Evolutionary conservation across 352 stramenopile species (phyloP).

Genomic region (Phytopythium helicoides): DNA sequence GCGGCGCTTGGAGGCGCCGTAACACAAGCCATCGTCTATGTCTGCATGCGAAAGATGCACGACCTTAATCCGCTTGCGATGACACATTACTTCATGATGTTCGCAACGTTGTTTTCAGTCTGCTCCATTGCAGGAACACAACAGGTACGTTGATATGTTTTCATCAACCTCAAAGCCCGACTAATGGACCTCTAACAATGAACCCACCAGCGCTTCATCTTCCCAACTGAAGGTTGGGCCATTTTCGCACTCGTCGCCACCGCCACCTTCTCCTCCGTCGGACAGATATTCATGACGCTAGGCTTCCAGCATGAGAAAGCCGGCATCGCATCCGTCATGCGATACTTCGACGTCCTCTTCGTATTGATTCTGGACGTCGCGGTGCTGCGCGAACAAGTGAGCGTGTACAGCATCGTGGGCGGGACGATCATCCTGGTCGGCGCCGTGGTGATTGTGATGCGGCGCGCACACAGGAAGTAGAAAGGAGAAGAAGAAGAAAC

Average conservation of each 20-base stretch:
- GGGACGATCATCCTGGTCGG: conserved; percentile 44
- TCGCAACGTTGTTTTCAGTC: conserved; percentile 28
- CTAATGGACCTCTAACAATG: neutral
- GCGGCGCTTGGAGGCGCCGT: conserved; percentile 29
- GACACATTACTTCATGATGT: conserved; percentile 49
- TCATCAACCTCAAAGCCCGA: conserved; percentile 1
- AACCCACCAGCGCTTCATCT: conserved; percentile 9
- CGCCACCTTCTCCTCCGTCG: conserved; percentile 46
- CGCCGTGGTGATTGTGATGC: conserved; percentile 46
- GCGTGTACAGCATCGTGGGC: conserved; percentile 48
- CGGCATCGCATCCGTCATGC: conserved; percentile 63
- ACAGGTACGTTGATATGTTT: conserved; percentile 13
- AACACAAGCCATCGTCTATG: conserved; percentile 39
- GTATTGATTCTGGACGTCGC: conserved; percentile 51
- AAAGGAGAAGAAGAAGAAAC: too few relatives aligned
- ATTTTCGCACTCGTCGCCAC: conserved; percentile 41
- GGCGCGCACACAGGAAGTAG: conserved; percentile 22
- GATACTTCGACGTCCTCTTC: conserved; percentile 71
- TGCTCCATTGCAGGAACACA: conserved; percentile 17
- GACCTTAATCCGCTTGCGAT: conserved; percentile 39
- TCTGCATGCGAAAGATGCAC: conserved; percentile 46
- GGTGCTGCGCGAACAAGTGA: conserved; percentile 49
- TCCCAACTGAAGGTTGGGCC: conserved; percentile 19
- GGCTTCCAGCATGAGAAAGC: conserved; percentile 60
- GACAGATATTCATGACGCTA: conserved; percentile 50